A percentile compares a stretch with the other conserved stretches of the same genome.
These are phyloP conservation scores for Cyphellophora europaea DNA, from an alignment of 2,329 filamentous ascomycete genomes.

Conservation along the genomic window DNA sequence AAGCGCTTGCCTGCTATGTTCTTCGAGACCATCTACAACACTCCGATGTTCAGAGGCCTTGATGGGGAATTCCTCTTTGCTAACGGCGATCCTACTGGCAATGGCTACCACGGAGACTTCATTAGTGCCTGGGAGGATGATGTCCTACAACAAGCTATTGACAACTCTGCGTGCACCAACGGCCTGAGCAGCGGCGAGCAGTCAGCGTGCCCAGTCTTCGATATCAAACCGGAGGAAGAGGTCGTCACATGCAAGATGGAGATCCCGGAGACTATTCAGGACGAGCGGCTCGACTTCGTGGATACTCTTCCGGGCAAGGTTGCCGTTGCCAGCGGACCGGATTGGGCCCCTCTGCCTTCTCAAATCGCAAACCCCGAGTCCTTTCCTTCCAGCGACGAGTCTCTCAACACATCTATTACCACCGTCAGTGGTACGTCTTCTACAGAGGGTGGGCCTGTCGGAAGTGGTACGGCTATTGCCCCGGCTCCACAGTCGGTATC, in stretches of 20 bases:
- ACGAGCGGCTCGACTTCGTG: constrained; percentile 46
- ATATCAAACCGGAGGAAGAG: constrained; percentile 50
- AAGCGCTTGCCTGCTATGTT: constrained; percentile 65
- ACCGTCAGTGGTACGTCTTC: too few species aligned
- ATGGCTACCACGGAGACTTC: constrained; percentile 54
- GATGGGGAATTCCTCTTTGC: constrained; percentile 64
- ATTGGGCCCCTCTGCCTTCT: constrained; percentile 22
- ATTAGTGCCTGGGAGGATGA: constrained; percentile 62
- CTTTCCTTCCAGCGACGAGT: too few species aligned
- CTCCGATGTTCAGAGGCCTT: constrained; percentile 51
- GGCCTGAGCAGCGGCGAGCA: constrained; percentile 46
- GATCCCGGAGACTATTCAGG: constrained; percentile 42
- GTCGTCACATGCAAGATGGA: constrained; percentile 54
- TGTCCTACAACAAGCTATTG: constrained; percentile 58
- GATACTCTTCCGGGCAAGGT: constrained; percentile 57
- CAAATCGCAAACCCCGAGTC: too few species aligned
- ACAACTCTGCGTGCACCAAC: constrained; percentile 58
- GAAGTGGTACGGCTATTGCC: too few species aligned
- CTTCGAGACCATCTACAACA: constrained; percentile 80
- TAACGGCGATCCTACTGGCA: constrained; percentile 41
- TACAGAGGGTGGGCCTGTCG: too few species aligned
- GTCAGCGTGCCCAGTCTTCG: constrained; percentile 66
- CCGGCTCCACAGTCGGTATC: too few species aligned
- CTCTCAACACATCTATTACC: too few species aligned
- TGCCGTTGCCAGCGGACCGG: constrained; percentile 36